phyloP scores from a whole-genome alignment of 441 rosid genomes.

The Corymbia citriodora region DNA sequence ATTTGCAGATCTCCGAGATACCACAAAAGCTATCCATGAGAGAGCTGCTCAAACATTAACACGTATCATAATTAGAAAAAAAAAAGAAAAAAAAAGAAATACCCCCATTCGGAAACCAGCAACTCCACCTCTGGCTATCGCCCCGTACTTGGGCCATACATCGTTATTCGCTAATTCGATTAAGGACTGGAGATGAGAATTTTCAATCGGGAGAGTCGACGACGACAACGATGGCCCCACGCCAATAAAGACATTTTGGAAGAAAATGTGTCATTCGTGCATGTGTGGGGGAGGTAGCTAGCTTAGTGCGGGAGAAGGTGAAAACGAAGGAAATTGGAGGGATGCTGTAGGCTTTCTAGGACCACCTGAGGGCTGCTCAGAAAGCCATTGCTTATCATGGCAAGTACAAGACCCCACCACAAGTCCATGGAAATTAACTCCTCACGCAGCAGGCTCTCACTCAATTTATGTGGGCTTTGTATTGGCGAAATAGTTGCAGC shows the following conservation, averaged over 20 bases:
- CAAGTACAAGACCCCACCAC: conserved; percentile 8
- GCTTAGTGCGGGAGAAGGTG: not conserved
- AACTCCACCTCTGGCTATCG: not conserved
- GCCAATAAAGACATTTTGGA: not conserved
- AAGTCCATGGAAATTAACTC: conserved; percentile 1
- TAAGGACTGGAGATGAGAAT: not conserved
- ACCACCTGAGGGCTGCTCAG: conserved; percentile 3
- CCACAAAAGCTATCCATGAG: not conserved
- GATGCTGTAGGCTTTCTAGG: not conserved
- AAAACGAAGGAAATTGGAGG: not conserved
- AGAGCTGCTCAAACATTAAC: not conserved
- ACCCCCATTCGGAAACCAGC: not conserved
- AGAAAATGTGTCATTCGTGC: not conserved
- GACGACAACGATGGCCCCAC: not conserved
- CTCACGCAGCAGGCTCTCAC: not conserved
- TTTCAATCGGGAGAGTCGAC: not conserved
- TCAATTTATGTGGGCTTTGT: not conserved
- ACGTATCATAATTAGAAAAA: not conserved
- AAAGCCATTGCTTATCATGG: conserved; percentile 5
- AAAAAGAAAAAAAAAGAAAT: not conserved
- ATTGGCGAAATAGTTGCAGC: not conserved
- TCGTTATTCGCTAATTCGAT: not conserved
- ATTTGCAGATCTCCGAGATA: conserved; percentile 9
- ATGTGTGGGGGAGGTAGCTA: not conserved
- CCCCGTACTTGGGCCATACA: not conserved